Evolutionary conservation across 1,284 basidiomycete genomes (phyloP), one percentile per base, ranked within the genome.

Genomic region (Pseudozyma thailandica): DNA sequence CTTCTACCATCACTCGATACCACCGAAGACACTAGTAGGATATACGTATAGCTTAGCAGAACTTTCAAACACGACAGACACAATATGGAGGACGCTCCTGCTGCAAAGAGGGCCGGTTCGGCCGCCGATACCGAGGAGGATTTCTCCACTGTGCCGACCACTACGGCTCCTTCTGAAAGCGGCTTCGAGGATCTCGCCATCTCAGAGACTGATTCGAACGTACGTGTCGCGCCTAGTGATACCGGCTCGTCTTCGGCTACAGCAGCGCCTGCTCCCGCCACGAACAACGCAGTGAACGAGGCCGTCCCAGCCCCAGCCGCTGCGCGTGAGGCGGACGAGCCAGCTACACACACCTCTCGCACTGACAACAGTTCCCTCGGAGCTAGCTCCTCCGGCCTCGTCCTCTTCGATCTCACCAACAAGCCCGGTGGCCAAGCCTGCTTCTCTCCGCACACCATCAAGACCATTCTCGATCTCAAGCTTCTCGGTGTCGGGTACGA

Each of bases 381-480:
- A 50, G 54, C 52, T 43, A 28, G 30, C 18, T 51, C 69, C 1
- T 50, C 57, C 25, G 74, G 74, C 9, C 64, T 77, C 2, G 74
- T 77, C 31, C 68, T 77, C 23, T 77, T 69, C 42, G 77, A 77
- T 31, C 62, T 78, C 20, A 78, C 77, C 49, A 53, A 60, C 56
- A 47, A 62, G 20, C 53, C 52, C 13, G 58, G 56, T 3, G 61
- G 60, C 1, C 53, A 31, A 5, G 50, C 47, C 18, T 56, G 50
- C 50, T 77, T 77, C 41, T 70, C 64, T 1, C 63, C 74, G 10
- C 75, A 78, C 47, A 77, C 61, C 27, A 43, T 78, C 50, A 78
- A 77, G 38, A 75, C 77, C 13, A 44, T 78, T 20, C 53, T 78
- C 27, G 77, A 72, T 37, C 57, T 78, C 38, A 75, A 74, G 44